These are phyloP conservation scores for Clitoria ternatea DNA, from an alignment of 306 rosid species.

Conservation along the genomic window DNA sequence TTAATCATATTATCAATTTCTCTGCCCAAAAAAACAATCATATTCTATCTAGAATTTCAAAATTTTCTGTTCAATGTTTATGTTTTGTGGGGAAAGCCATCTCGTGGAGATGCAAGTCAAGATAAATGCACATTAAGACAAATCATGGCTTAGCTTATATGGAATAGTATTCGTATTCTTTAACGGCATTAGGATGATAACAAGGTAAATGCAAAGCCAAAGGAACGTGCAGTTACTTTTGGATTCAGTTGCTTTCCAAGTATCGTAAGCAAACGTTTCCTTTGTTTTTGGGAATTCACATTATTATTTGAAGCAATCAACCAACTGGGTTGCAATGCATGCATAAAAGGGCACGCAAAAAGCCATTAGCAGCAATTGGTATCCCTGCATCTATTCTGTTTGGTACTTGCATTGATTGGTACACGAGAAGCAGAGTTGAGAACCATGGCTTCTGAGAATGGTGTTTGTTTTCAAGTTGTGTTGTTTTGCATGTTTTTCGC, in stretches of 20 bases:
- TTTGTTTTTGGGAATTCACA: conserved; percentile 1
- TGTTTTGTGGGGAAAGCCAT: no score
- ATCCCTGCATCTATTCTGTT: not conserved
- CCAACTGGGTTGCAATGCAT: not conserved
- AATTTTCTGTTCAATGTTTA: no score
- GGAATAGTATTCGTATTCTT: not conserved
- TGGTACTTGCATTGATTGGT: not conserved
- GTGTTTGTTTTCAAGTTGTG: conserved; percentile 25
- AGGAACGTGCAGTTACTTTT: conserved; percentile 5
- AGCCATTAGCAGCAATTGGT: not conserved
- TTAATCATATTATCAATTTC: no score
- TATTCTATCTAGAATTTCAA: no score
- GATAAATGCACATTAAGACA: not conserved
- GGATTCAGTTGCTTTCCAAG: conserved; percentile 28
- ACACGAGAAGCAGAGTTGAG: not conserved
- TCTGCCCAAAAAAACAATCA: no score
- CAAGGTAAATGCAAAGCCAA: not conserved
- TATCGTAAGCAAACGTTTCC: conserved; percentile 34
- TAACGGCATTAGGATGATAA: not conserved
- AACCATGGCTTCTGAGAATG: conserved; percentile 37
- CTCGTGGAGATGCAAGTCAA: not conserved
- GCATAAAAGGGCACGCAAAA: not conserved
- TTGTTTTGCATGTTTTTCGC: conserved; percentile 26
- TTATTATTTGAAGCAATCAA: conserved; percentile 17
- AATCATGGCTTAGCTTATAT: not conserved